Evolutionary conservation across 2,329 filamentous ascomycete genomes (phyloP).

Genomic region (Ilyonectria sp.): DNA sequence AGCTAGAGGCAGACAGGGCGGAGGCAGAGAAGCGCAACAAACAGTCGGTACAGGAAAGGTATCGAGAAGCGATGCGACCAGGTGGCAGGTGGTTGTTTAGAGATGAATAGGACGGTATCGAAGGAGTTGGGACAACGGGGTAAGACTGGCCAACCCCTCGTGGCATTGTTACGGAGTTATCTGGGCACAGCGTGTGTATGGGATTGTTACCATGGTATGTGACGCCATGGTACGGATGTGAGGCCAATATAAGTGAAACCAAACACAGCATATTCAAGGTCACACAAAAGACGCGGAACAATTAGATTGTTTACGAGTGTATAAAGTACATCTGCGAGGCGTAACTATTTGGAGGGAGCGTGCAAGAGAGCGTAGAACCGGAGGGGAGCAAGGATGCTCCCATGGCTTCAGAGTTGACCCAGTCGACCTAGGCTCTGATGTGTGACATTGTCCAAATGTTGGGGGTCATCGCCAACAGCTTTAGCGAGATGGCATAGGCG

Average conservation of each 20-base stretch:
- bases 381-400: background rate
- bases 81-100: slow-evolving; percentile 85
- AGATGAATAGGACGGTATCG: slow-evolving; percentile 73
- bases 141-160: background rate
- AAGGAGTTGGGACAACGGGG: background rate
- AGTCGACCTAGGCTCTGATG: background rate
- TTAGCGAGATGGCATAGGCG: background rate
- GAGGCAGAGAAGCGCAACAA: slow-evolving; percentile 76
- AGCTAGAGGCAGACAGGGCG: slow-evolving; percentile 75
- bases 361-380: background rate
- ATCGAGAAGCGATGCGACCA: slow-evolving; percentile 84
- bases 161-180: background rate
- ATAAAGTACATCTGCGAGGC: too few relatives aligned
- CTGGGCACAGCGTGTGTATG: background rate
- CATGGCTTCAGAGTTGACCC: background rate
- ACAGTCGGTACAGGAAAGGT: slow-evolving; percentile 78
- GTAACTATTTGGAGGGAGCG: too few relatives aligned
- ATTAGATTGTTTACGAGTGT: background rate
- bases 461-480: background rate
- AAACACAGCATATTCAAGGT: background rate
- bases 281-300: background rate
- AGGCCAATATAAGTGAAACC: background rate
- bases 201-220: background rate
- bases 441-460: background rate
- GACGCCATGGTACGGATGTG: background rate